Percentiles rank a stretch among this genome's conserved stretches.
Evolutionary conservation across 2,329 filamentous ascomycete species (phyloP).

Genomic region (Xylariales sp.): DNA sequence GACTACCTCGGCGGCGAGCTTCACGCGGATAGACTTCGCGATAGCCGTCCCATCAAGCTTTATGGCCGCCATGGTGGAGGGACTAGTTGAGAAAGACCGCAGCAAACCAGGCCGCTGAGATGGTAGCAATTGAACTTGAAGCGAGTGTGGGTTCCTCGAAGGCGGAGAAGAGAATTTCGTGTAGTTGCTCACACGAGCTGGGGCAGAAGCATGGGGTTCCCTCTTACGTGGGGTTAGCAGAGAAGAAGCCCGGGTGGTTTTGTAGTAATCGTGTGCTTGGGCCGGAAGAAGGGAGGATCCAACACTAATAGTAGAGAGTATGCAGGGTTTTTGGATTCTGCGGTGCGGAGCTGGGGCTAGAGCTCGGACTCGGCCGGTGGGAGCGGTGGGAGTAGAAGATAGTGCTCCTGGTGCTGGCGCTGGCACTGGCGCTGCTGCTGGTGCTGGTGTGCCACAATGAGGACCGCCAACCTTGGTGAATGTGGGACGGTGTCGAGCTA

Average conservation of each 20-base stretch:
- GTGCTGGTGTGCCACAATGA: slow-evolving; percentile 13
- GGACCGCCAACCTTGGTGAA: slow-evolving; percentile 5
- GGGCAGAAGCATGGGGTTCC: slow-evolving; percentile 26
- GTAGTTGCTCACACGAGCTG: slow-evolving; percentile 28
- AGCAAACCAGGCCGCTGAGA: slow-evolving; percentile 36
- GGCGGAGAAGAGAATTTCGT: slow-evolving; percentile 18
- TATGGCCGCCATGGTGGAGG: slow-evolving; percentile 79
- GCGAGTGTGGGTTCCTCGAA: slow-evolving; percentile 16
- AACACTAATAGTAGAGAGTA: slow-evolving; percentile 21
- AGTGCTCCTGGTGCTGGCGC: neutral
- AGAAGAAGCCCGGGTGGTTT: slow-evolving; percentile 33
- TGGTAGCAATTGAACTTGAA: slow-evolving; percentile 31
- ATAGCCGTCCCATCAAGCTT: slow-evolving; percentile 98
- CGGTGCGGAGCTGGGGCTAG: slow-evolving; percentile 39
- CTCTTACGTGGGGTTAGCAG: slow-evolving; percentile 34
- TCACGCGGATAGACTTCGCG: slow-evolving; percentile 89
- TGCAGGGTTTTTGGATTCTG: slow-evolving; percentile 45
- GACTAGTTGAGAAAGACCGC: slow-evolving; percentile 59
- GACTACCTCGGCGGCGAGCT: slow-evolving; percentile 81
- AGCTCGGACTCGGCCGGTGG: slow-evolving; percentile 8
- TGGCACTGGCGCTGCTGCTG: neutral
- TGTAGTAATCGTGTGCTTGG: slow-evolving; percentile 35
- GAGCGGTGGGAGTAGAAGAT: neutral
- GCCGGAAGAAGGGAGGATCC: slow-evolving; percentile 33
- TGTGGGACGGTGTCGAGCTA: slow-evolving; percentile 23